Base-by-base conservation (phyloP, 352 stramenopile genomes). In the Paralagenidium karlingii region DNA sequence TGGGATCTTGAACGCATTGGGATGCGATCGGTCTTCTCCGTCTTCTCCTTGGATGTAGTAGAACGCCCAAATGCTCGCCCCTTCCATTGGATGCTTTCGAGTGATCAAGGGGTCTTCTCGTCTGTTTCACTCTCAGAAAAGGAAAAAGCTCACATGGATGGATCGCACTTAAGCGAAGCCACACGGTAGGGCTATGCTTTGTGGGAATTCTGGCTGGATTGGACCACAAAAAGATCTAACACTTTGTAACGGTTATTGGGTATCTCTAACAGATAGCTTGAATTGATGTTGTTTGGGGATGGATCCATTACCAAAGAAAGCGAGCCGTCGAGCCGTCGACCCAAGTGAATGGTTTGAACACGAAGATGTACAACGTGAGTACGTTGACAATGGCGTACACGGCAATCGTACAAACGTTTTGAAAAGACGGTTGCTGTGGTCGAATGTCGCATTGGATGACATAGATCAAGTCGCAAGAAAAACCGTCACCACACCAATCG, bases 241-340 rank as follows among this genome's bases (percentile, higher is more conserved):
- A n/a, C n/a, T 13, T 33, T 15, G 28, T 33, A 33, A 33, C 13
- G 28, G 28, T 33, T 33, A 33, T 15, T 15, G 28, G n/a, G n/a
- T n/a, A n/a, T n/a, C n/a, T n/a, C n/a, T n/a, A n/a, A n/a, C n/a
- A n/a, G n/a, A n/a, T n/a, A n/a, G n/a, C n/a, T n/a, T n/a, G n/a
- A n/a, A n/a, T n/a, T n/a, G n/a, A n/a, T n/a, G n/a, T n/a, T n/a
- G n/a, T n/a, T n/a, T n/a, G n/a, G n/a, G n/a, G n/a, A n/a, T n/a
- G n/a, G n/a, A n/a, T n/a, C n/a, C n/a, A 26, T 73, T 55, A 94
- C 80, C 80, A 94, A 77, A 94, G 91, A 52, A 94, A 94, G 19
- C 78, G 67, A 12, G 68, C 80, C 24, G 54, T 75, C 1, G 68
- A 69, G 28, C 76, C 80, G 44, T 94, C 78, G 8, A 71, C 69